These are phyloP conservation scores for Lepidium sativum DNA, from an alignment of 345 rosid genomes.

Conservation along the genomic window DNA sequence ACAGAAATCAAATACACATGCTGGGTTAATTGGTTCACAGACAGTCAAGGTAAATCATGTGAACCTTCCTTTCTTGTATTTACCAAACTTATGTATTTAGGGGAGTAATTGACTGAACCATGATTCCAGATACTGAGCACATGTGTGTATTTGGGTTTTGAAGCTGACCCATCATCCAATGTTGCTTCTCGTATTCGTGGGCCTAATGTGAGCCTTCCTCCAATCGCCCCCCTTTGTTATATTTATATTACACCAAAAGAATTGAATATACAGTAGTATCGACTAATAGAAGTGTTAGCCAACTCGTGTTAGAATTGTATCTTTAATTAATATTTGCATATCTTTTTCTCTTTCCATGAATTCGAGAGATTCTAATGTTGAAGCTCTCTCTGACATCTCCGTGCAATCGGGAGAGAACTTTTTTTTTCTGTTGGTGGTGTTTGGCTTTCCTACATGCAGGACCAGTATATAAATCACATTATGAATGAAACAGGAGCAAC, in stretches of 20 bases:
- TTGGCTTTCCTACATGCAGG: slow-evolving; percentile 83
- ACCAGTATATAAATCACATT: slow-evolving; percentile 97
- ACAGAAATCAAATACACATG: slow-evolving; percentile 44
- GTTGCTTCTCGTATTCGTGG: slow-evolving; percentile 83
- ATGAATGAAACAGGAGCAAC: slow-evolving; percentile 98
- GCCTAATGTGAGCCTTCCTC: slow-evolving; percentile 71
- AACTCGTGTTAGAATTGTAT: not conserved
- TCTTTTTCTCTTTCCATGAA: slow-evolving; percentile 15
- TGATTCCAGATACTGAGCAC: slow-evolving; percentile 53
- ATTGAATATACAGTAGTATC: not conserved
- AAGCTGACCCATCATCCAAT: slow-evolving; percentile 56
- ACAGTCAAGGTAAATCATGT: slow-evolving; percentile 23
- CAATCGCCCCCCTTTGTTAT: not conserved
- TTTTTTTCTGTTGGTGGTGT: slow-evolving; percentile 80
- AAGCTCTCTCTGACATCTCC: slow-evolving; percentile 98
- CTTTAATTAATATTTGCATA: slow-evolving; percentile 20
- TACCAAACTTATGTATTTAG: not conserved
- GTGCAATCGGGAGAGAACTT: slow-evolving; percentile 88
- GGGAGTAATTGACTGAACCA: slow-evolving; percentile 14
- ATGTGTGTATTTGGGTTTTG: slow-evolving; percentile 77
- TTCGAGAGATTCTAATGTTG: slow-evolving; percentile 73
- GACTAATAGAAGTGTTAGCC: not conserved
- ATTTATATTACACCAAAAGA: not conserved
- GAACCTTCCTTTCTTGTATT: not conserved
- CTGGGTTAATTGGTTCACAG: too few relatives aligned